Base-by-base conservation (phyloP, 1,139 yeast species). In the Pichia sp. region DNA sequence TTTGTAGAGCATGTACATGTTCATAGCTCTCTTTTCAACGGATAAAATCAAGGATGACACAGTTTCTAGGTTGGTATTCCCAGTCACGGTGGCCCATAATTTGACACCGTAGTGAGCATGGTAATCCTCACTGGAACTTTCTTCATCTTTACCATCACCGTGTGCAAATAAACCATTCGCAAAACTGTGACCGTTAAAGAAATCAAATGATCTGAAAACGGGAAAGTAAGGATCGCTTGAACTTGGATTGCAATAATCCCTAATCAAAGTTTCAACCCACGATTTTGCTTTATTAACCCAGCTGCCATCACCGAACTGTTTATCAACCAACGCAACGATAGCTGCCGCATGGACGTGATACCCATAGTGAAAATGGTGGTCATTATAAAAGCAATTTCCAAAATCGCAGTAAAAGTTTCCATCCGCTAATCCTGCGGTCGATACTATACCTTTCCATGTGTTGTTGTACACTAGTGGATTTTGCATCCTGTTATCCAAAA, bases 331-430 rank as follows among this genome's bases (percentile, higher is more conserved):
- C 1, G 74, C 78, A 10, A 77, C 60, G 14, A 82, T 58, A 0
- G 88, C 83, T 34, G 81, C 76, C 0, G 91, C 83, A 52, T 80
- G 81, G 28, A 82, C 69, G 50, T 78, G 86, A 48, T 82, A 82
- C 1, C 86, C 85, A 51, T 80, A 82, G 58, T 82, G 91, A 64
- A 82, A 82, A 57, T 82, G 91, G 50, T 82, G 93, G 50, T 82
- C 93, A 50, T 82, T 82, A 53, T 81, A 82, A 51, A 73, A 77
- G 10, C 87, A 68, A 51, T 82, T 82, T 37, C 93, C 93, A 54
- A 77, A 82, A 61, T 82, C 93, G 42, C 62, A 64, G 24, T 65
- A 59, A 29, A 63, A 57, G 32, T 60, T 62, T 2, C 77, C 77
- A 14, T 64, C 74, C 3, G 27, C 29, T 1, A 77, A 67, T 1